phyloP scores from a whole-genome alignment of 352 stramenopile genomes.

The Phytophthora parvispora region DNA sequence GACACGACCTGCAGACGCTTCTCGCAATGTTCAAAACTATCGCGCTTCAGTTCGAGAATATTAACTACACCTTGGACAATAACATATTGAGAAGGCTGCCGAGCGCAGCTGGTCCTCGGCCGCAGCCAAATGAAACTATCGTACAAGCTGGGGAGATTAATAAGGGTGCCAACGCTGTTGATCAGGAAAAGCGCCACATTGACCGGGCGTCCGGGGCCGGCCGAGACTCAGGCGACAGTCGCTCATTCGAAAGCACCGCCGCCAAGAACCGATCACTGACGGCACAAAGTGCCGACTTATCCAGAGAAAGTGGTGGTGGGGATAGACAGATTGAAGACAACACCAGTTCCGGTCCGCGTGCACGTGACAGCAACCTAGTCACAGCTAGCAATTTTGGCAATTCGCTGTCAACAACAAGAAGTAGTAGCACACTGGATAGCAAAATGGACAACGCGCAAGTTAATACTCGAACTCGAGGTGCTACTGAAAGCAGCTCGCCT shows the following conservation, averaged over 20 bases:
- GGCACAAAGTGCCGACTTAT: background rate
- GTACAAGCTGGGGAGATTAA: background rate
- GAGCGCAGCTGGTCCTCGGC: slow-evolving; percentile 4
- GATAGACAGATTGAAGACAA: background rate
- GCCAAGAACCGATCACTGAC: background rate
- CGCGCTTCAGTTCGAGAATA: slow-evolving; percentile 60
- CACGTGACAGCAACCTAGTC: slow-evolving; percentile 6
- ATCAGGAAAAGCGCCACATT: background rate
- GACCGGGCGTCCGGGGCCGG: background rate
- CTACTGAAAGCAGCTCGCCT: slow-evolving; percentile 2
- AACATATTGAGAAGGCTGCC: slow-evolving; percentile 34
- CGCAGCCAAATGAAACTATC: background rate
- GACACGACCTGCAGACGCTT: slow-evolving; percentile 64
- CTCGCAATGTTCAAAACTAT: slow-evolving; percentile 72
- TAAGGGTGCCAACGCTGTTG: background rate
- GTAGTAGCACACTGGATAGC: background rate
- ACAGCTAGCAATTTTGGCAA: background rate
- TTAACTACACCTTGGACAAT: slow-evolving; percentile 55
- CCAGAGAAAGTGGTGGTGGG: slow-evolving; percentile 9
- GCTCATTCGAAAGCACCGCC: background rate
- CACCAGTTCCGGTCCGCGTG: background rate
- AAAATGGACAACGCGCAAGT: background rate
- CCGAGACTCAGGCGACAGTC: background rate
- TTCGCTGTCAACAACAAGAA: background rate
- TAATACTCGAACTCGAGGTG: slow-evolving; percentile 1